Conservation (phyloP, 2,329 filamentous ascomycete species). For the Dryadomyces sulphureus region DNA sequence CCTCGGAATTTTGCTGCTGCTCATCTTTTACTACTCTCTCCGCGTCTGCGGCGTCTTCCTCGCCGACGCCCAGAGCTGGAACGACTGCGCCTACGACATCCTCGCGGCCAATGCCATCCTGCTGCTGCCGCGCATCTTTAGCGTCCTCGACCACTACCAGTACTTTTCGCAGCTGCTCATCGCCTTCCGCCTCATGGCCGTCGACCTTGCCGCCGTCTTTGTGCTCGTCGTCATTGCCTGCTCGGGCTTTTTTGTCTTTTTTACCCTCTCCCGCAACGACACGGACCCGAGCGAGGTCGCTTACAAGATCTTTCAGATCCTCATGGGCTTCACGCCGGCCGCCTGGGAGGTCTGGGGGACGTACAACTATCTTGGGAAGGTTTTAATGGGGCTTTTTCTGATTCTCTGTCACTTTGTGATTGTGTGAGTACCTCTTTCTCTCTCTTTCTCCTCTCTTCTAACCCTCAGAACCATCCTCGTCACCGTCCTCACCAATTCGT, state of each 20-base stretch:
- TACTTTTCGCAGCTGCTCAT: conserved; percentile 94
- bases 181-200: conserved; percentile 85
- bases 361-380: conserved; percentile 67
- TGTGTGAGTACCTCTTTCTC: conserved; percentile 34
- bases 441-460: background rate
- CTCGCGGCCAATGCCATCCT: conserved; percentile 81
- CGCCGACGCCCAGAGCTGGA: conserved; percentile 58
- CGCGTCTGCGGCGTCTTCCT: conserved; percentile 77
- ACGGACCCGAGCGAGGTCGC: conserved; percentile 62
- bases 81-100: conserved; percentile 85
- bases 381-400: conserved; percentile 65
- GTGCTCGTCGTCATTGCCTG: conserved; percentile 75
- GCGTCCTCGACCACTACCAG: conserved; percentile 82
- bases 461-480: conserved; percentile 65
- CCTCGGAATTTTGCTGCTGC: conserved; percentile 70
- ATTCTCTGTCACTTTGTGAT: conserved; percentile 93
- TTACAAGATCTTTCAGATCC: conserved; percentile 81
- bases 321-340: conserved; percentile 92
- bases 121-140: conserved; percentile 81
- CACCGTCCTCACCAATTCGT: conserved; percentile 90
- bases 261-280: conserved; percentile 63
- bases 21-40: conserved; percentile 82
- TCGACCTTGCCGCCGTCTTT: conserved; percentile 74
- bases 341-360: conserved; percentile 80
- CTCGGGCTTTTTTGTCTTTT: conserved; percentile 91